Evolutionary conservation across 2,329 filamentous ascomycete species (phyloP).

Genomic region (Colletotrichum phormii): DNA sequence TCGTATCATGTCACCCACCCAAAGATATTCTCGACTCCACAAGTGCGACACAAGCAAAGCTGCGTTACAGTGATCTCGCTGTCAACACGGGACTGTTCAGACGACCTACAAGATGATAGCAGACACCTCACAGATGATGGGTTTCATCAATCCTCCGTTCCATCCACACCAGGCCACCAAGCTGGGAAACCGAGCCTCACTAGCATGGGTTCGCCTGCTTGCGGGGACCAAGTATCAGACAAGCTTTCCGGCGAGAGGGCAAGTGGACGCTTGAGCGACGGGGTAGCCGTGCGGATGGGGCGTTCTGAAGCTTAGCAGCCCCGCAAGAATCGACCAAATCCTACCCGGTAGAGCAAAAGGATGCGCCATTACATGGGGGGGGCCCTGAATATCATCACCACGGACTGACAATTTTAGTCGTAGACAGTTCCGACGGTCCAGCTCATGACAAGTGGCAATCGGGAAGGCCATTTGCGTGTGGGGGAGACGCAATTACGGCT

Average conservation of each 20-base stretch:
- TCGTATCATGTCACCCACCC: not conserved
- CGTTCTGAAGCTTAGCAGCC: not conserved
- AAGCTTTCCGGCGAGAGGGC: conserved; percentile 6
- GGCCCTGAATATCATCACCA: not conserved
- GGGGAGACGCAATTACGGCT: not conserved
- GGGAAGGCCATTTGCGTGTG: not conserved
- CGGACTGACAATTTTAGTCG: not conserved
- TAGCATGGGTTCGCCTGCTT: not conserved
- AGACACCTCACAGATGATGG: conserved; percentile 4
- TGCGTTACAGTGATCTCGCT: not conserved
- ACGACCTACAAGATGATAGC: not conserved
- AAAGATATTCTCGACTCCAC: not conserved
- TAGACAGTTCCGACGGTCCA: not conserved
- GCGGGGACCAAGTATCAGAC: not conserved
- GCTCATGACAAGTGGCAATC: not conserved
- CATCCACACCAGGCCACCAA: not conserved
- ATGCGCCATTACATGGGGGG: not conserved
- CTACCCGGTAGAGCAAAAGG: not conserved
- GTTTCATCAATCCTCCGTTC: not conserved
- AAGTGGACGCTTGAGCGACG: not conserved
- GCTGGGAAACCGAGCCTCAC: not conserved
- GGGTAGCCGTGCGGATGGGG: not conserved
- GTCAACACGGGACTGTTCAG: not conserved
- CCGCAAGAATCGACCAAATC: not conserved
- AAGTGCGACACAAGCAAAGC: not conserved